Percentiles rank a stretch among this genome's conserved stretches.
Evolutionary conservation across 805 yeast genomes (phyloP).

Genomic region (Candida chauliodis): DNA sequence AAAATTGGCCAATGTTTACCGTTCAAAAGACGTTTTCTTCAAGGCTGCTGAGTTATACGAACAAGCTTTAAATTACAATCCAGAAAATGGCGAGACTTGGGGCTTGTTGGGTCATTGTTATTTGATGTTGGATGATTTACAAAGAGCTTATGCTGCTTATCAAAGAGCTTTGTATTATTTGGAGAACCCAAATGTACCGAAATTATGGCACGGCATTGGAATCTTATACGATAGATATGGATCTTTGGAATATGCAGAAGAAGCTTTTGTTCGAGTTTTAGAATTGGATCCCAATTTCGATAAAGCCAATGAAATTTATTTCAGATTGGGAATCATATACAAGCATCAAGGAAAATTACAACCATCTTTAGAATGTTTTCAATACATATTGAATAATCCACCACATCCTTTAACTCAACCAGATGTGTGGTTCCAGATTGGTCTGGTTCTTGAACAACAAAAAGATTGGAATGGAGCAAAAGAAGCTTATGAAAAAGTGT

Average conservation of each 20-base stretch:
- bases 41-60: constrained; percentile 94
- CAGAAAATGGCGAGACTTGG: constrained; percentile 95
- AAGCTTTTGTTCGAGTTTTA: constrained; percentile 92
- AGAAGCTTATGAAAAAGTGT: constrained; percentile 92
- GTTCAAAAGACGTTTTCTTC: constrained; percentile 85
- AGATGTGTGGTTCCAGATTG: constrained; percentile 98
- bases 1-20: constrained; percentile 81
- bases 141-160: constrained; percentile 92
- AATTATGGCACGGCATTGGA: constrained; percentile 98
- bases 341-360: constrained; percentile 88
- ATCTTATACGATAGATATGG: constrained; percentile 95
- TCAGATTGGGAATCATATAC: constrained; percentile 92
- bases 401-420: constrained; percentile 95
- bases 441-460: constrained; percentile 91
- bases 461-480: constrained; percentile 87
- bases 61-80: constrained; percentile 74
- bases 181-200: constrained; percentile 92
- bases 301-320: constrained; percentile 93
- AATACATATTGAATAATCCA: constrained; percentile 84
- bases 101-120: constrained; percentile 95
- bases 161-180: constrained; percentile 91
- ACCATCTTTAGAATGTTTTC: constrained; percentile 90
- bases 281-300: constrained; percentile 96
- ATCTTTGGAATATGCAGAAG: constrained; percentile 94
- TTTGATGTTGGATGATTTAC: constrained; percentile 92